A percentile compares a stretch with the other conserved stretches of the same genome.
Conservation (phyloP, 441 rosid species). For the Erysimum pusillum region DNA sequence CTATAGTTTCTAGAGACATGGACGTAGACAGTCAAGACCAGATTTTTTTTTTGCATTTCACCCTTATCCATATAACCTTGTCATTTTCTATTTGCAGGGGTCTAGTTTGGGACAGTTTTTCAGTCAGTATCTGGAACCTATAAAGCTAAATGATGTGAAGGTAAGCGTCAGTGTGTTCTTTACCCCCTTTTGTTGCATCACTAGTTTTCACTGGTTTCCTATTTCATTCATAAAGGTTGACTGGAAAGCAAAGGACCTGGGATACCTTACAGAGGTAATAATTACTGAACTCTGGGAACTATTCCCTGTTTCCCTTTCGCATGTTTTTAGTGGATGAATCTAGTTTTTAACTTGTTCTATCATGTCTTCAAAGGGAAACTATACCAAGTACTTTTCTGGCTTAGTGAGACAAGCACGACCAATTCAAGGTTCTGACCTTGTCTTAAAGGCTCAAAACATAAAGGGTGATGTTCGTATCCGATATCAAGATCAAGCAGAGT, state of each 20-base stretch:
- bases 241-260: slow-evolving; percentile 89
- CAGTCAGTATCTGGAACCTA: slow-evolving; percentile 84
- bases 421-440: slow-evolving; percentile 70
- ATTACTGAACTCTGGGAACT: slow-evolving; percentile 17
- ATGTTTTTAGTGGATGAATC: slow-evolving; percentile 19
- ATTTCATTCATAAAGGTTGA: slow-evolving; percentile 66
- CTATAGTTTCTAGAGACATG: slow-evolving; percentile 20
- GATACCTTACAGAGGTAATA: slow-evolving; percentile 86
- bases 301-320: slow-evolving; percentile 19
- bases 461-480: slow-evolving; percentile 77
- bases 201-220: slow-evolving; percentile 28
- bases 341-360: slow-evolving; percentile 22
- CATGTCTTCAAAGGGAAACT: slow-evolving; percentile 70
- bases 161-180: slow-evolving; percentile 52
- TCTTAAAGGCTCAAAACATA: slow-evolving; percentile 67
- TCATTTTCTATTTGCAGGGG: slow-evolving; percentile 61
- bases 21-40: slow-evolving; percentile 24
- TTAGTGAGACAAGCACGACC: slow-evolving; percentile 76
- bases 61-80: slow-evolving; percentile 23
- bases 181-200: slow-evolving; percentile 32
- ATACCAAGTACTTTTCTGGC: slow-evolving; percentile 62
- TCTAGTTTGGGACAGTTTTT: slow-evolving; percentile 97
- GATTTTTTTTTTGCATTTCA: background rate
- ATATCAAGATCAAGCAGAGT: slow-evolving; percentile 77
- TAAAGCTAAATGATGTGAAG: slow-evolving; percentile 87